These are phyloP conservation scores for Termitomyces sp. DNA, from an alignment of 768 basidiomycete genomes.

Conservation along the genomic window DNA sequence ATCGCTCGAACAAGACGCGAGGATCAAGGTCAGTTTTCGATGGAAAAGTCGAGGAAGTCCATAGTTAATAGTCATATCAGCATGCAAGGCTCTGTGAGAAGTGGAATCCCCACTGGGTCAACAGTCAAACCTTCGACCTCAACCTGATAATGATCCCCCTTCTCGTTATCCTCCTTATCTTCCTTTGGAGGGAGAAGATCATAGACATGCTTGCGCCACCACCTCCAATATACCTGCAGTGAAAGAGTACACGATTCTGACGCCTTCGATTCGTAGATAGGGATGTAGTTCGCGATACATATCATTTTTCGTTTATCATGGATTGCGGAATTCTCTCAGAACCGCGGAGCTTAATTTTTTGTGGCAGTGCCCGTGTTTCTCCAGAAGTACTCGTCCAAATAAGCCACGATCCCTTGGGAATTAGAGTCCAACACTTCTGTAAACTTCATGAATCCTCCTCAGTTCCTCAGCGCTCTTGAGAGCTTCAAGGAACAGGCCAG, in stretches of 20 bases:
- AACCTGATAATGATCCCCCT: conserved; percentile 18
- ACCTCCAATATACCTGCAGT: background rate
- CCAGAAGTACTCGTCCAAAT: conserved; percentile 1
- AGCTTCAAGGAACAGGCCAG: conserved; percentile 68
- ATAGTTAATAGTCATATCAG: conserved; percentile 9
- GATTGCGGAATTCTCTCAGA: background rate
- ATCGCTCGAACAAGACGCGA: conserved; percentile 16
- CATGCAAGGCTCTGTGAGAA: conserved; percentile 29
- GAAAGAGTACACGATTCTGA: background rate
- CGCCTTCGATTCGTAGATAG: background rate
- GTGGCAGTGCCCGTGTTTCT: conserved; percentile 10
- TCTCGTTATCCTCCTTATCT: conserved; percentile 19
- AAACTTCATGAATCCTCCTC: conserved; percentile 24
- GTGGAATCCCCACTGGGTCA: conserved; percentile 23
- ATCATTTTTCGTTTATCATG: background rate
- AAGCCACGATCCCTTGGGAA: background rate
- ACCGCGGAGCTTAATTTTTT: background rate
- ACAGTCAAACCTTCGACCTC: conserved; percentile 11
- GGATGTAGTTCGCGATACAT: background rate
- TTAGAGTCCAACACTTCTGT: background rate
- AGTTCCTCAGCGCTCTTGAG: conserved; percentile 43
- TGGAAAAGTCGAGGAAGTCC: background rate
- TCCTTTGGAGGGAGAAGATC: conserved; percentile 26
- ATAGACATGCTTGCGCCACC: background rate
- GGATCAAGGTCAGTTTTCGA: conserved; percentile 2